A percentile compares a stretch with the other conserved stretches of the same genome.
Evolutionary conservation across 176 grass and related monocot genomes (phyloP).

Genomic region (Saccharum spontaneum): DNA sequence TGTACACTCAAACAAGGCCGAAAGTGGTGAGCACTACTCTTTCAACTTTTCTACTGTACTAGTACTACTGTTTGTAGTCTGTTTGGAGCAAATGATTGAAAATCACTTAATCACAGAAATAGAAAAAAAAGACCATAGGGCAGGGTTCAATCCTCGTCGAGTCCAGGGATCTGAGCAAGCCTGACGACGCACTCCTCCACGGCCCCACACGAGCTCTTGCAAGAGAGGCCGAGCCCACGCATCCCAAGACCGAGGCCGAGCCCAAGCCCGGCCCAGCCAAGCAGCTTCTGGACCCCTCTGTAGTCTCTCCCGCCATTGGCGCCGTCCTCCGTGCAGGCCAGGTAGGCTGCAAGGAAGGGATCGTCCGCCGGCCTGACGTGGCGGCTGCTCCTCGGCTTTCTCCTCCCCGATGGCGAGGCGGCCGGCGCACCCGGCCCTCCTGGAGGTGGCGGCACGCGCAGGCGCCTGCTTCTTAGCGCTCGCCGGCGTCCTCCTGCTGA

Average conservation of each 20-base stretch:
- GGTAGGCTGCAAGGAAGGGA: constrained; percentile 75
- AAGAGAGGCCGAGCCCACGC: constrained; percentile 41
- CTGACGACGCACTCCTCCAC: constrained; percentile 45
- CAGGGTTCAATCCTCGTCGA: neutral
- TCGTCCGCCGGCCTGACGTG: constrained; percentile 44
- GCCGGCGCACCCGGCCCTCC: constrained; percentile 15
- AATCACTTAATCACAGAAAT: no score
- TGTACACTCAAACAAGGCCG: no score
- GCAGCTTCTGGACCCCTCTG: neutral
- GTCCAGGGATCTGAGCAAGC: constrained; percentile 9
- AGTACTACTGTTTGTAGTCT: no score
- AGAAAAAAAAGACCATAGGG: no score
- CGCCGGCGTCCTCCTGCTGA: neutral
- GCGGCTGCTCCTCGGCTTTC: neutral
- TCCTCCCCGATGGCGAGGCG: neutral
- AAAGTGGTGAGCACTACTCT: no score
- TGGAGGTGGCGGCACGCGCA: constrained; percentile 59
- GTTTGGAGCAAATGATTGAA: neutral
- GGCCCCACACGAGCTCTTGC: constrained; percentile 42
- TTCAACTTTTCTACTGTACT: no score
- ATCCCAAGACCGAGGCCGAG: constrained; percentile 4
- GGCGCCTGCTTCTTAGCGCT: neutral
- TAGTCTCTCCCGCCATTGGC: neutral
- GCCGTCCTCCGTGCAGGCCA: constrained; percentile 56
- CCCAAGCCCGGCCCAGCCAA: constrained; percentile 21